Evolutionary conservation across 2,329 filamentous ascomycete genomes (phyloP), one percentile per base, ranked within the genome.

Genomic region (Calonectria fujianensis): DNA sequence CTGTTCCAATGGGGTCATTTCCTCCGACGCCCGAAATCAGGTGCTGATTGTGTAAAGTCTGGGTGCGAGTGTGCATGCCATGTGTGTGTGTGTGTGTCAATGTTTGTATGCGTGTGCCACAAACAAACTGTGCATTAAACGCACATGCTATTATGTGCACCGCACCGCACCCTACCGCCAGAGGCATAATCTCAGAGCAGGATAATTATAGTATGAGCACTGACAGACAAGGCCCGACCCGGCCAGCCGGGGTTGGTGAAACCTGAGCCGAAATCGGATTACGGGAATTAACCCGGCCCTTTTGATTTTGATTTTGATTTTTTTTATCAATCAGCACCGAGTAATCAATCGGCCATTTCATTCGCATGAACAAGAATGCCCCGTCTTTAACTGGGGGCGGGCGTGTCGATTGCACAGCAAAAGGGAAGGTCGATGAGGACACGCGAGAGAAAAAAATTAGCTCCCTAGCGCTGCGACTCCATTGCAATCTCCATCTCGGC

Each of bases 251-350:
- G 31, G 29, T 9, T 35, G 31, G 57, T 63, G 37, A 70, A 52
- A 51, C 68, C 57, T 57, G 68, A 70, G 68, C 57, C 68, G 68
- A 64, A 16, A 51, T 59, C 41, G 57, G 68, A 61, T 35, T 31
- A 32, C 50, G 37, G 57, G 57, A 16, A 63, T 41, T 24, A 39
- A 35, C 16, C 37, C 24, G 57, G 51, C 27, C 45, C 45, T 48
- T n/a, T 24, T 59, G 35, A 16, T 13, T 52, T 51, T n/a, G 2
- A 37, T 48, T 31, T n/a, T 24, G 11, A 2, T 35, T 35, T 54
- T 63, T 51, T 37, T 69, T 69, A 70, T 70, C 68, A 70, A 64
- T 70, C 68, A 64, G 68, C 41, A 16, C 41, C 37, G 37, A 63
- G 57, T 61, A 70, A 32, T 54, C 68, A 70, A 63, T 61, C 67